Base-by-base conservation (phyloP, 805 yeast species). In the Ogataea allantospora region DNA sequence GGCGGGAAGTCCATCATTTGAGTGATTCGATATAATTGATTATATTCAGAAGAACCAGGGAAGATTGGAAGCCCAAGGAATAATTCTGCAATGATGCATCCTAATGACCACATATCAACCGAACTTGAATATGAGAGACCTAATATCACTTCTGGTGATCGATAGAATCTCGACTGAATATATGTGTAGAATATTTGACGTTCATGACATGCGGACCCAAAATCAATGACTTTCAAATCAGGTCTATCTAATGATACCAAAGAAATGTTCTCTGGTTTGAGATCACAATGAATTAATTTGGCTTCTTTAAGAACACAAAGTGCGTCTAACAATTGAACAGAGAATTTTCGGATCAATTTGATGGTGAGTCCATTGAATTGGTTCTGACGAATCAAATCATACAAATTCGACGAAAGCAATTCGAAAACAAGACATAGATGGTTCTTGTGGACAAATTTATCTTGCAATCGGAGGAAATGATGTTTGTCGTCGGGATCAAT, bases 401-500 rank as follows among this genome's bases (percentile, higher is more conserved):
- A 91, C 33, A 93, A 66, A 54, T 91, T 93, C 15, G 89, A 83
- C 21, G 95, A 84, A 42, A 93, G 67, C 31, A 93, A 65, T 61
- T 93, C 99, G 63, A 91, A 88, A 4, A 88, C 98, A 25, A 93
- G 67, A 62, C 99, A 93, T 33, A 93, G 65, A 66, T 93, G 99
- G 52, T 86, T 88, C 54, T 84, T 86, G 61, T 89, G 97, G 61
- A 89, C 76, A 57, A 93, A 93, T 30, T 88, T 84, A 64, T 93
- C 99, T 51, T 82, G 73, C 48, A 93, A 66, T 43, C 85, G 70
- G 37, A 93, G 68, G 53, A 93, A 78, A 60, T 82, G 86, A 54
- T 83, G 87, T 39, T 80, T 73, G 54, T 83, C 85, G 15, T 66
- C 49, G n/a, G 82, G 79, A 58, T 83, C 88, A 32, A 81, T 73